Conservation (phyloP, 2,329 filamentous ascomycete genomes). For the Paraphoma sp. region DNA sequence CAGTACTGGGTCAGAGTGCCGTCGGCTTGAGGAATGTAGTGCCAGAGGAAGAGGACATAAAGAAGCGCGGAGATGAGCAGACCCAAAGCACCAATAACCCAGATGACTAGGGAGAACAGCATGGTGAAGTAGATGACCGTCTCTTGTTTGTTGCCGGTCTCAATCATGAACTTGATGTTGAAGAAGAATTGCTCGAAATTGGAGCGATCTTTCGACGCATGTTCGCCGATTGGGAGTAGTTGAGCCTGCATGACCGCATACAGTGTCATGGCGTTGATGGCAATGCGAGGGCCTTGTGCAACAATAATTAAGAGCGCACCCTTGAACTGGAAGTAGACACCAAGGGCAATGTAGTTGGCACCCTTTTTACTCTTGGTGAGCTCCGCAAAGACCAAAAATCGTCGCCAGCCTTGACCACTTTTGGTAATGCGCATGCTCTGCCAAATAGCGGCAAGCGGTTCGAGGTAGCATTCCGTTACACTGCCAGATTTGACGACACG, state of each 20-base stretch:
- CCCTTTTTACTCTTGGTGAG: conserved; percentile 92
- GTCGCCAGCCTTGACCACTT: conserved; percentile 77
- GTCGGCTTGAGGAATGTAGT: conserved; percentile 84
- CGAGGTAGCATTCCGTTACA: conserved; percentile 89
- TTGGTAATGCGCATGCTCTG: conserved; percentile 79
- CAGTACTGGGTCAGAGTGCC: conserved; percentile 86
- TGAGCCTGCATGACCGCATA: conserved; percentile 82
- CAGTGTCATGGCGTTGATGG: conserved; percentile 86
- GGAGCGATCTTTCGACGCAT: conserved; percentile 65
- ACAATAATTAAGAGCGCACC: conserved; percentile 85
- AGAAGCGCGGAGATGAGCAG: conserved; percentile 78
- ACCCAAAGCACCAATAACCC: conserved; percentile 79
- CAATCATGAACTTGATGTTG: conserved; percentile 77
- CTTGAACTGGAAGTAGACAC: conserved; percentile 85
- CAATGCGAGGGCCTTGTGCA: conserved; percentile 90
- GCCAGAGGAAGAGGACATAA: conserved; percentile 89
- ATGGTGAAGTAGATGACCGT: conserved; percentile 86
- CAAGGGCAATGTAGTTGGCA: conserved; percentile 86
- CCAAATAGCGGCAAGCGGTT: conserved; percentile 82
- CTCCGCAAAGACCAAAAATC: conserved; percentile 91
- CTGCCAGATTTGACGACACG: conserved; percentile 84
- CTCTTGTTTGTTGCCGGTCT: conserved; percentile 73
- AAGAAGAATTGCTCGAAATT: conserved; percentile 78
- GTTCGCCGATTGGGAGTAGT: conserved; percentile 67
- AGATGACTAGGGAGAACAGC: conserved; percentile 89